Base-by-base conservation (phyloP, 768 basidiomycete genomes). In the Tricholoma sp. region DNA sequence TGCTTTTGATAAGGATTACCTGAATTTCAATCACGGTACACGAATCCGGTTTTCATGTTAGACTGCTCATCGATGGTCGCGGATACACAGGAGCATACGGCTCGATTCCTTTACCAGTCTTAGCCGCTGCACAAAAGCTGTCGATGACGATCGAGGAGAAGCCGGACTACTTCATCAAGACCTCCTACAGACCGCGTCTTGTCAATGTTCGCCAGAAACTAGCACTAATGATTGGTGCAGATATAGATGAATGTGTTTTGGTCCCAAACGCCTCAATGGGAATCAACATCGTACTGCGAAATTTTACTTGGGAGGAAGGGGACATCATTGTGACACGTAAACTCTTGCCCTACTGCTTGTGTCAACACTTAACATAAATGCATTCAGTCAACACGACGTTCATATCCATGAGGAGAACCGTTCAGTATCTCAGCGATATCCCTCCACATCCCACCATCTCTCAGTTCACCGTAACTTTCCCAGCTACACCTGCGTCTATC, bases 11-110 rank as follows among this genome's bases (percentile, higher is more conserved):
- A 72, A 82, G 3, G 73, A 75, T 47, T 87, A 86, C 56, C 65
- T 84, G 52, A 85, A 88, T 62, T 69, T 89, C 47, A 88, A 89
- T 64, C 74, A 83, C 50, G 87, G 88, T 84, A 53, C 32, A 73
- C 48, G 47, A 12, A 57, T 57, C 24, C 66, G 53, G 31, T 7
- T 20, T 66, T 53, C 31, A 70, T 74, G n/a, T 53, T 28, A 70
- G 74, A 11, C 68, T 52, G 24, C 15, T n/a, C 15, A 48, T 48
- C 29, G 3, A 31, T 29, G 12, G 9, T 47, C 24, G 28, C 20
- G 13, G 13, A 11, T 24, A 2, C 42, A 24, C 53, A 82, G 81
- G 82, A 10, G 74, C 81, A 0, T 82, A 74, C 56, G 83, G 83
- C 2, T 74, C 80, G 6, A 60, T 76, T 0, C 78, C 83, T 0